Evolutionary conservation across 2,329 filamentous ascomycete genomes (phyloP), one percentile per base, ranked within the genome.

Genomic region (Aspergillus tanneri): DNA sequence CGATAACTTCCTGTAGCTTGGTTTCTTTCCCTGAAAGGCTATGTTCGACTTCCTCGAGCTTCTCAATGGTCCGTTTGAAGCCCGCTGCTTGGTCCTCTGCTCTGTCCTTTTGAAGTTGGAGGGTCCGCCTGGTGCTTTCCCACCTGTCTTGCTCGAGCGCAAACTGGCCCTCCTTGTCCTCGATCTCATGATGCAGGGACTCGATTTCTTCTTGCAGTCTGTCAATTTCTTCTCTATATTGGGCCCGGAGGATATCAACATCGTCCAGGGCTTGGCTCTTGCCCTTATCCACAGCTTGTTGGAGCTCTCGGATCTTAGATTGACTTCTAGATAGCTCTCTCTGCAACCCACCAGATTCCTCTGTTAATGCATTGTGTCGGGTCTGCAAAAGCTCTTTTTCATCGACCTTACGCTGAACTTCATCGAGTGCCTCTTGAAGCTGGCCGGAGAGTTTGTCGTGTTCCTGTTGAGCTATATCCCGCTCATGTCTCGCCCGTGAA

Each of bases 111-210:
- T 88, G 83, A 1, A 83, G 76, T 58, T 87, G 80, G 1, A 90
- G 71, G 32, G 78, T 79, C 25, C 82, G 80, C 59, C 78, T 84
- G 60, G 85, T 81, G 6, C 78, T 80, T 44, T 87, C 83, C 86
- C 86, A 90, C 58, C 84, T 83, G 54, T 89, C 86, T 64, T 80
- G 82, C 59, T 88, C 84, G 48, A 85, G 81, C 49, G 85, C 83
- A 68, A 86, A 85, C 28, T 86, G 75, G 39, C 84, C 85, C 58
- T 88, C 83, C 55, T 84, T 87, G 56, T 87, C 83, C 55, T 83
- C 80, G 24, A 87, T 76, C 54, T 86, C 80, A 16, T 82, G 79
- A 49, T 85, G 82, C 4, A 87, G 72, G 44, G 78, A 75, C 43
- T 79, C 83, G 18, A 85, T 70, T 40, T 87, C 79, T 53, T 75